A percentile compares a stretch with the other conserved stretches of the same genome.
These are phyloP conservation scores for Mycena vitilis DNA, from an alignment of 768 basidiomycete species.

Conservation along the genomic window DNA sequence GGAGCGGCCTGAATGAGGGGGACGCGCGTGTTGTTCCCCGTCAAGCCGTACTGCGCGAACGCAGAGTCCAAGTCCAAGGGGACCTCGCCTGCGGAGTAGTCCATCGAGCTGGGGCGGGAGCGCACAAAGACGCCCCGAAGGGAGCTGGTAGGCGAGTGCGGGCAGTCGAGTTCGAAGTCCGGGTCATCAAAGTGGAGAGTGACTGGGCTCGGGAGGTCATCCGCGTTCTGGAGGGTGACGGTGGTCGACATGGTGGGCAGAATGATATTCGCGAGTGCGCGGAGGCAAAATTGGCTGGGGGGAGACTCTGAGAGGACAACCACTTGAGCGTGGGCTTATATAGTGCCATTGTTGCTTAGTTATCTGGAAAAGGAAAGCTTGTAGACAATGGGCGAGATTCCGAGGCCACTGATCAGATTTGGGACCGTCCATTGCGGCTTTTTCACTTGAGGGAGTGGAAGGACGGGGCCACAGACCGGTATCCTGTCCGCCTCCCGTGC, in stretches of 20 bases:
- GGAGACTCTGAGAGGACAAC: background rate
- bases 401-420: background rate
- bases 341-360: background rate
- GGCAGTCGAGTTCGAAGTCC: slow-evolving; percentile 10
- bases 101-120: slow-evolving; percentile 24
- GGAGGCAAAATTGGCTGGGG: background rate
- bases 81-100: background rate
- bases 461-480: too few species aligned
- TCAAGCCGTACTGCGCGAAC: slow-evolving; percentile 20
- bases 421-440: background rate
- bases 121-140: slow-evolving; percentile 25
- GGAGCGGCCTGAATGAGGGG: slow-evolving; percentile 18
- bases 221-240: slow-evolving; percentile 3
- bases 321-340: background rate
- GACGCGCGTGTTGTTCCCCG: slow-evolving; percentile 1
- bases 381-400: background rate
- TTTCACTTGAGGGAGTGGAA: too few species aligned
- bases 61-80: background rate
- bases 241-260: slow-evolving; percentile 5
- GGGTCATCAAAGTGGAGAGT: slow-evolving; percentile 24
- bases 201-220: slow-evolving; percentile 17
- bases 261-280: background rate
- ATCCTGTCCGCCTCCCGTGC: too few species aligned
- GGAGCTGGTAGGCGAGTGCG: slow-evolving; percentile 26
- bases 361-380: background rate